These are phyloP conservation scores for Mimosa bimucronata DNA, from an alignment of 306 rosid species.

Conservation along the genomic window DNA sequence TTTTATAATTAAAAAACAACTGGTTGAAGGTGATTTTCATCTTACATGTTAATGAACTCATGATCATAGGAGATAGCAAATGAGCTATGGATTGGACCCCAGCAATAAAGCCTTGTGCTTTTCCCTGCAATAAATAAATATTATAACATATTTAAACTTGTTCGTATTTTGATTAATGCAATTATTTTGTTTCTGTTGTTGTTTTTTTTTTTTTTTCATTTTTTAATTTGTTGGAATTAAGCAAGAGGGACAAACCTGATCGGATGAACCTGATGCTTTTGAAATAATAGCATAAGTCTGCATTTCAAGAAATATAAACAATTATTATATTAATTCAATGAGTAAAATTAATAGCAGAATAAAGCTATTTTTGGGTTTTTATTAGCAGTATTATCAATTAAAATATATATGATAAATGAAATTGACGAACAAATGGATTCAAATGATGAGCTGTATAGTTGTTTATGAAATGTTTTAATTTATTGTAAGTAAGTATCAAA, in stretches of 20 bases:
- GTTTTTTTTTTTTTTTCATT: neutral
- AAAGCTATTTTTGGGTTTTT: too few relatives aligned
- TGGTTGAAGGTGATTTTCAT: slow-evolving; percentile 24
- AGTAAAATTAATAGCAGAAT: neutral
- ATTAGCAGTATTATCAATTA: too few relatives aligned
- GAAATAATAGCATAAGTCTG: slow-evolving; percentile 84
- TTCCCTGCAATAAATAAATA: slow-evolving; percentile 52
- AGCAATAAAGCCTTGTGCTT: slow-evolving; percentile 81
- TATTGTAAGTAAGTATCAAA: neutral
- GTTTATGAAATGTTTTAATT: neutral
- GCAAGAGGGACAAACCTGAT: slow-evolving; percentile 61
- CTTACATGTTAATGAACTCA: slow-evolving; percentile 89
- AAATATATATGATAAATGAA: neutral
- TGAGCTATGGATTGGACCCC: slow-evolving; percentile 77
- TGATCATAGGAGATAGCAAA: slow-evolving; percentile 72
- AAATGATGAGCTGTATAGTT: neutral
- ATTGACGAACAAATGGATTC: neutral
- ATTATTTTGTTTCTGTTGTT: too few relatives aligned
- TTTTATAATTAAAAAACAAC: neutral
- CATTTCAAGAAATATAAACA: slow-evolving; percentile 34
- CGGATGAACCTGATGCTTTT: slow-evolving; percentile 65
- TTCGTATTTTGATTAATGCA: neutral
- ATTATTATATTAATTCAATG: neutral
- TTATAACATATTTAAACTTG: neutral
- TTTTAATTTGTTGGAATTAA: neutral